Base-by-base conservation (phyloP, 345 rosid genomes). In the Arabidopsis thaliana region DNA sequence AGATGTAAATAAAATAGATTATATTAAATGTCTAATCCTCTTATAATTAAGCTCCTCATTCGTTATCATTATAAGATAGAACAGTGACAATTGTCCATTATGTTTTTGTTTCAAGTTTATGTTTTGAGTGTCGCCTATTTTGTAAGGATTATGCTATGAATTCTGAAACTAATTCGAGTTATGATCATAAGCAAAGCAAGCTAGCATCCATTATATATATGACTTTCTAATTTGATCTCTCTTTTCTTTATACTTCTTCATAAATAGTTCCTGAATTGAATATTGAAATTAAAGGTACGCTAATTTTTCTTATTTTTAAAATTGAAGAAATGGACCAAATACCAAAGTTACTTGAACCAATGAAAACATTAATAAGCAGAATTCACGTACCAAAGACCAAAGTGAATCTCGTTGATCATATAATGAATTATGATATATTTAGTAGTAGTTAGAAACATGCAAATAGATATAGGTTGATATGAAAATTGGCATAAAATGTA, bases 1-100 rank as follows among this genome's bases (percentile, higher is more conserved):
- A 48, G 24, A 33, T 77, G 76, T 77, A 77, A 13, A 57, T 77
- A 77, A 63, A 63, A 56, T 70, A 62, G 71, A 70, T 77, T 2
- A 71, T 30, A 71, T 30, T 23, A 56, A 46, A 30, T 77, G 53
- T 30, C 40, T 64, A 28, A 6, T 77, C 70, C 71, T 77, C 80
- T 70, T 41, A 42, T n/a, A 28, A 28, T 28, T 28, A 61, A 75
- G 56, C 30, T 51, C 23, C 23, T 23, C 48, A 67, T 32, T 74
- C 16, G 8, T 57, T 45, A 2, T 73, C 65, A 9, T 36, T 65
- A 65, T 36, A 45, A 33, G 8, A 20, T 74, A 14, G 23, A 65
- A 64, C 55, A 62, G 37, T 23, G 4, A 37, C 65, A 55, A 34
- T 33, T 73, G 57, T 64, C 70, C 55, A 73, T 44, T 63, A 42